phyloP scores from a whole-genome alignment of 2,329 filamentous ascomycete genomes.

The Arthrobotrys entomopaga region DNA sequence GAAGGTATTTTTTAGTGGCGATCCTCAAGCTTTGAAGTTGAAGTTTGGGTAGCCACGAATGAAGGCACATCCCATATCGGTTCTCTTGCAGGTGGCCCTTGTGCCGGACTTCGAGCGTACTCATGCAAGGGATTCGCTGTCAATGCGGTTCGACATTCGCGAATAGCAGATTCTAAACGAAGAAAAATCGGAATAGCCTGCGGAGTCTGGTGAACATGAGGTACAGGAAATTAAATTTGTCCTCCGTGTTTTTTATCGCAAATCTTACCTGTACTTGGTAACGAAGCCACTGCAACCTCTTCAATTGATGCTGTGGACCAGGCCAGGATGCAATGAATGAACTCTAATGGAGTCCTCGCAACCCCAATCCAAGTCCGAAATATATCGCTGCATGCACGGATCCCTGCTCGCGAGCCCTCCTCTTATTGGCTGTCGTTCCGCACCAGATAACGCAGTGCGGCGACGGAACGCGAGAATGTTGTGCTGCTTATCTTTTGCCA shows the following conservation, averaged over 20 bases:
- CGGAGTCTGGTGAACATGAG: conserved; percentile 15
- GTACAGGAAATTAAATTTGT: conserved; percentile 16
- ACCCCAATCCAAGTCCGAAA: conserved; percentile 16
- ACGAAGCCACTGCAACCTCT: conserved; percentile 25
- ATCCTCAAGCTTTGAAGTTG: conserved; percentile 39
- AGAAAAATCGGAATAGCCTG: conserved; percentile 7
- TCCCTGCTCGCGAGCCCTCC: conserved; percentile 17
- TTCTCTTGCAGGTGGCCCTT: conserved; percentile 26
- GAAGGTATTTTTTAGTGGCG: conserved; percentile 19
- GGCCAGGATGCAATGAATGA: conserved; percentile 3
- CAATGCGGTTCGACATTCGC: conserved; percentile 4
- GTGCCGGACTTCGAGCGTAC: conserved; percentile 11
- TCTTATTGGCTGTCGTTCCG: conserved; percentile 27
- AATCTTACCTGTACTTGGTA: conserved; percentile 39
- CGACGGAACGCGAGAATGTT: conserved; percentile 46
- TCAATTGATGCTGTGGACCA: conserved; percentile 35
- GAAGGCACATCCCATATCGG: conserved; percentile 47
- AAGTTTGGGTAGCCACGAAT: conserved; percentile 36
- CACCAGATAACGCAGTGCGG: conserved; percentile 48
- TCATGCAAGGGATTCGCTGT: conserved; percentile 33
- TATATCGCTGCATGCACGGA: conserved; percentile 38
- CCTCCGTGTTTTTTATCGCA: conserved; percentile 14
- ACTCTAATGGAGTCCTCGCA: conserved; percentile 1
- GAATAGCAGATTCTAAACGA: not conserved
- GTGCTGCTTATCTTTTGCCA: conserved; percentile 53